A percentile compares a stretch with the other conserved stretches of the same genome.
phyloP scores from a whole-genome alignment of 73 alveolate species.

The Paramecium biaurelia region DNA sequence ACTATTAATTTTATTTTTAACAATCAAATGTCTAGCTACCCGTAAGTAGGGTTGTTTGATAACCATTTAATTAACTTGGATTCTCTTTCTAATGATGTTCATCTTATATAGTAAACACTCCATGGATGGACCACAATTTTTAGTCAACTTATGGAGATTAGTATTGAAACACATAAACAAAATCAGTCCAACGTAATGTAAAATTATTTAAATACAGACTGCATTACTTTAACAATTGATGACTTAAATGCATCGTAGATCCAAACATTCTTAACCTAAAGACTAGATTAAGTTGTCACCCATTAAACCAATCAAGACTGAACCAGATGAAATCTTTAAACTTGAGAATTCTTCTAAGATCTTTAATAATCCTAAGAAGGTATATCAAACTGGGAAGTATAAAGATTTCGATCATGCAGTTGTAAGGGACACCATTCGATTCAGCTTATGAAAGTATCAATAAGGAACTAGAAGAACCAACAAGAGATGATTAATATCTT shows the following conservation, averaged over 20 bases:
- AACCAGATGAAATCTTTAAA: not conserved
- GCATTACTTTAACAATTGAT: not conserved
- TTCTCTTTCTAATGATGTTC: not conserved
- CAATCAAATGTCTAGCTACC: not conserved
- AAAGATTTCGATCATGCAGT: constrained; percentile 13
- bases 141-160: not conserved
- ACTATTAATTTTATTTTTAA: not conserved
- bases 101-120: not conserved
- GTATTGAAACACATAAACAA: not conserved
- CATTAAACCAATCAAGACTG: not conserved
- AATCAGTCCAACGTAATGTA: not conserved
- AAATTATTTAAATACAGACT: not conserved
- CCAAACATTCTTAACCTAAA: not conserved
- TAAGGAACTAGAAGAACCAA: not conserved
- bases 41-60: not conserved
- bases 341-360: not conserved
- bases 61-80: not conserved
- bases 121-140: constrained; percentile 30
- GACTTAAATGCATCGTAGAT: not conserved
- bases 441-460: not conserved
- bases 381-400: not conserved
- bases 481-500: not conserved
- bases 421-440: constrained; percentile 35
- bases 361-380: constrained; percentile 7
- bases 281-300: not conserved